Evolutionary conservation across 1,284 basidiomycete genomes (phyloP).

Genomic region (Microbotryomycetes sp.): DNA sequence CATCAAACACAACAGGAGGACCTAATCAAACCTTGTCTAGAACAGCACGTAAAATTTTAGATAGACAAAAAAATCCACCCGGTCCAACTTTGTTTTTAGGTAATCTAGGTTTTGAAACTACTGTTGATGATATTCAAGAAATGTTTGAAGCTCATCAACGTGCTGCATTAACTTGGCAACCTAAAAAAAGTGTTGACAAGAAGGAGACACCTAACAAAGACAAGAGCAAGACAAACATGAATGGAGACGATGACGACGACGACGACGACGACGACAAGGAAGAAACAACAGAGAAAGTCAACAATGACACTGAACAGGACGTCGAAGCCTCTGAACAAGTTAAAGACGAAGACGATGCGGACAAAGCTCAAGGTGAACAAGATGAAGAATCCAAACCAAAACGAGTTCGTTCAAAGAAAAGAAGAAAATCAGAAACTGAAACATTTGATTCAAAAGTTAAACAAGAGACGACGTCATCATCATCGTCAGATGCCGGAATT

Average conservation of each 20-base stretch:
- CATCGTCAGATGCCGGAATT: conserved; percentile 53
- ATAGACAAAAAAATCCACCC: conserved; percentile 72
- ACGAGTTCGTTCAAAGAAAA: background rate
- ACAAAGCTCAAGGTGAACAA: conserved; percentile 6
- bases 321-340: conserved; percentile 36
- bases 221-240: conserved; percentile 1
- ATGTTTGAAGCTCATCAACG: conserved; percentile 61
- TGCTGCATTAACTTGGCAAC: conserved; percentile 30
- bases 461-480: conserved; percentile 5
- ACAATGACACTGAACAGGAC: conserved; percentile 18
- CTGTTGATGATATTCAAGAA: conserved; percentile 56
- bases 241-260: conserved; percentile 39
- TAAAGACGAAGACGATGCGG: background rate
- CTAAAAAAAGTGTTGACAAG: conserved; percentile 24
- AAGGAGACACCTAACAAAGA: conserved; percentile 13
- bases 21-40: conserved; percentile 48
- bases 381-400: conserved; percentile 23
- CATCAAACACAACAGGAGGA: conserved; percentile 15
- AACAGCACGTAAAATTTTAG: conserved; percentile 72
- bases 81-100: conserved; percentile 80
- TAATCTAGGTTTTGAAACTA: conserved; percentile 59
- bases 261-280: conserved; percentile 34
- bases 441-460: conserved; percentile 41
- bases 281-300: conserved; percentile 15
- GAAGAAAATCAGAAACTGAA: conserved; percentile 6